These are phyloP conservation scores for Talaromyces marneffei DNA, from an alignment of 2,329 filamentous ascomycete genomes.

Conservation along the genomic window DNA sequence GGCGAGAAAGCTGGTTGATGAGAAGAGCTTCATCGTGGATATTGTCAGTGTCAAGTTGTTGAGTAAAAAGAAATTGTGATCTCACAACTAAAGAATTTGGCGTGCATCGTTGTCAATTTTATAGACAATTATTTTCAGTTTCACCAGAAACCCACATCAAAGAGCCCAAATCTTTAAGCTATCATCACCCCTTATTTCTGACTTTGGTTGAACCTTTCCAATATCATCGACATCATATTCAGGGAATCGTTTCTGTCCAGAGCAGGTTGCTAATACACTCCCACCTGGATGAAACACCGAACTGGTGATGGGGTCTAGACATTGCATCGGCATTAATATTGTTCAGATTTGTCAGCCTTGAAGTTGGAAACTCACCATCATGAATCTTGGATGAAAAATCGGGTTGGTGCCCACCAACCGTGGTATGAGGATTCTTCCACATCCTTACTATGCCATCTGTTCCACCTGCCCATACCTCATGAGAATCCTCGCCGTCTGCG, in stretches of 20 bases:
- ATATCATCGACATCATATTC: slow-evolving; percentile 18
- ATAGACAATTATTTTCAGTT: background rate
- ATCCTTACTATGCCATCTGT: slow-evolving; percentile 50
- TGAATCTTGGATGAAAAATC: slow-evolving; percentile 42
- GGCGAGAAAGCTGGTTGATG: background rate
- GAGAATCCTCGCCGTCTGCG: slow-evolving; percentile 29
- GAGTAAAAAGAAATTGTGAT: background rate
- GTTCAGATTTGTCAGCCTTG: background rate
- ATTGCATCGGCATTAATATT: slow-evolving; percentile 17
- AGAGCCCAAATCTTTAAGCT: slow-evolving; percentile 38
- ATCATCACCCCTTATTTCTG: slow-evolving; percentile 25
- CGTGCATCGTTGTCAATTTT: background rate
- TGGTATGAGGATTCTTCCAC: slow-evolving; percentile 44
- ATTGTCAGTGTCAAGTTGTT: background rate
- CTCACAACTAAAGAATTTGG: background rate
- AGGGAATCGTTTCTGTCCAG: slow-evolving; percentile 37
- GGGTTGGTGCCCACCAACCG: slow-evolving; percentile 38
- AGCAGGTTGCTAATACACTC: slow-evolving; percentile 46
- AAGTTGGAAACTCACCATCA: slow-evolving; percentile 32
- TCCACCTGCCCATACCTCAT: slow-evolving; percentile 57
- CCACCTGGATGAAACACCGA: slow-evolving; percentile 44
- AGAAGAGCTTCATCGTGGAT: background rate
- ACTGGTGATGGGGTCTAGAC: slow-evolving; percentile 42
- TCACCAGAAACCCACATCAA: background rate
- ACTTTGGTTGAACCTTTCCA: background rate